These are phyloP conservation scores for Lophiostoma macrostomum DNA, from an alignment of 495 filamentous ascomycete genomes.

Conservation along the genomic window DNA sequence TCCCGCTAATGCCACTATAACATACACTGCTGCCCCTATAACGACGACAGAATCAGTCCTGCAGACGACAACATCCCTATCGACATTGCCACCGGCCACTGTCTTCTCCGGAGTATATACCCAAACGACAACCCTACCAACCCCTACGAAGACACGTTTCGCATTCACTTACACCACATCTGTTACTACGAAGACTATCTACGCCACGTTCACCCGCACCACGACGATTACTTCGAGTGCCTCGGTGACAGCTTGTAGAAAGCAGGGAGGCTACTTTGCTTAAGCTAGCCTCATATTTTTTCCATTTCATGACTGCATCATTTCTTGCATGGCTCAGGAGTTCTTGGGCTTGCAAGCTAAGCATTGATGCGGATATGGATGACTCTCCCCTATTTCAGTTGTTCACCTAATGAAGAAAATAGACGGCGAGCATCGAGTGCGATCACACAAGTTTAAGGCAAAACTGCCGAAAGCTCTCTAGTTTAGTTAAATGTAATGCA, in stretches of 20 bases:
- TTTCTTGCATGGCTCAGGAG: conserved; percentile 1
- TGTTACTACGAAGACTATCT: conserved; percentile 29
- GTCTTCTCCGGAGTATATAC: conserved; percentile 33
- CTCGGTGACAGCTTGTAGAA: conserved; percentile 25
- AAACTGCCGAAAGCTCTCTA: no score
- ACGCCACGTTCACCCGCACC: conserved; percentile 30
- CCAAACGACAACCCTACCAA: conserved; percentile 27
- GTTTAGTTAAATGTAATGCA: no score
- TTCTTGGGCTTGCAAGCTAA: no score
- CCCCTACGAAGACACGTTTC: conserved; percentile 28
- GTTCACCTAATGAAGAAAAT: no score
- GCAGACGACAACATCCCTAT: conserved; percentile 15
- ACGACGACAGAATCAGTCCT: conserved; percentile 16
- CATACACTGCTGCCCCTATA: conserved; percentile 15
- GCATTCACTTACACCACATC: conserved; percentile 27
- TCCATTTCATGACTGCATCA: neutral
- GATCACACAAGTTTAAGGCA: no score
- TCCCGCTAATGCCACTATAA: conserved; percentile 24
- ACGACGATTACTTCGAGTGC: conserved; percentile 32
- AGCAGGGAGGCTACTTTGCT: conserved; percentile 21
- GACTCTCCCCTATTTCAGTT: no score
- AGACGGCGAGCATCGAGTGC: no score
- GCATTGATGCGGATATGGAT: no score
- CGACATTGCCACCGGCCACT: conserved; percentile 26
- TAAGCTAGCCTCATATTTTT: neutral